Evolutionary conservation across 257 asterid genomes (phyloP).

Genomic region (Gardenia jasminoides): DNA sequence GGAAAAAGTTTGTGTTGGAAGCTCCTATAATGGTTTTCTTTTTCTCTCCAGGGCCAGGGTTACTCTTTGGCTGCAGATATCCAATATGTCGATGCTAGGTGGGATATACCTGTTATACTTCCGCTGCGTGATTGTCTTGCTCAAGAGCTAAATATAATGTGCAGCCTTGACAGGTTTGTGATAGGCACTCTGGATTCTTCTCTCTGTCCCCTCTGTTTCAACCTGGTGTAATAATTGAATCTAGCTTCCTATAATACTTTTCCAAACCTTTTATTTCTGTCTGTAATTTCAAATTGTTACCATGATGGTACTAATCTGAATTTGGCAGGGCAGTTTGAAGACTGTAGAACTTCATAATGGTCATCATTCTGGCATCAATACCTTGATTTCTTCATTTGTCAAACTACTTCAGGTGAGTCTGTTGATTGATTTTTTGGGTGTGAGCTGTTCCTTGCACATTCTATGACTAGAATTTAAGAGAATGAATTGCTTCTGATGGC

Average conservation of each 20-base stretch:
- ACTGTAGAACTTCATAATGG: conserved; percentile 50
- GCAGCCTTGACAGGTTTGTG: conserved; percentile 80
- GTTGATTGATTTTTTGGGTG: not conserved
- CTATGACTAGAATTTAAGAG: not conserved
- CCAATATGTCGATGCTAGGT: conserved; percentile 89
- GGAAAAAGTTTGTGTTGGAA: not conserved
- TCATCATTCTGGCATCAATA: conserved; percentile 66
- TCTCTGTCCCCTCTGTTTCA: not conserved
- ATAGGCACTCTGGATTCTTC: not conserved
- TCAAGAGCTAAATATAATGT: conserved; percentile 69
- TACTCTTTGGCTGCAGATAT: conserved; percentile 90
- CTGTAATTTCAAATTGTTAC: conserved; percentile 14
- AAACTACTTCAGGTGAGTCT: conserved; percentile 71
- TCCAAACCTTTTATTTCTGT: not conserved
- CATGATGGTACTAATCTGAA: conserved; percentile 29
- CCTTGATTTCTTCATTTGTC: conserved; percentile 77
- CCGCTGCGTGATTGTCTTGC: conserved; percentile 89
- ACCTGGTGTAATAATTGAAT: not conserved
- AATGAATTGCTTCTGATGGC: not conserved
- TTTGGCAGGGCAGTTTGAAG: conserved; percentile 67
- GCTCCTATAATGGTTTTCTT: not conserved
- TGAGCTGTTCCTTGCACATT: not conserved
- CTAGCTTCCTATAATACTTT: not conserved
- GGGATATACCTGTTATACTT: conserved; percentile 76
- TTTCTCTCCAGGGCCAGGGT: conserved; percentile 73